These are phyloP conservation scores for Isoetes taiwanensis DNA, from an alignment of 75 land plant species.

Conservation along the genomic window DNA sequence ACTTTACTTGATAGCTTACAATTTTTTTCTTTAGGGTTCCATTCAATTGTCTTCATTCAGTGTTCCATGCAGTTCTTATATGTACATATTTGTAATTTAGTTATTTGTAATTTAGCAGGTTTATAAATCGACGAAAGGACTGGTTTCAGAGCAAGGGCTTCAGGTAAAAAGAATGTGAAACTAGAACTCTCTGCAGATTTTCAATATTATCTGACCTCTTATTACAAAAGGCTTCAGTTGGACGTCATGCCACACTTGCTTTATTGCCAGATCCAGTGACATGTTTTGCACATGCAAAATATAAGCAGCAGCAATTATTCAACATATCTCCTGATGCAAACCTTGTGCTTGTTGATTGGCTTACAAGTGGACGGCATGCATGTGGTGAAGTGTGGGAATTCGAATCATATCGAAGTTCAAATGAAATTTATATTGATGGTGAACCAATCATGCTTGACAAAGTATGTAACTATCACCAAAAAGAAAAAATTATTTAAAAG, in stretches of 20 bases:
- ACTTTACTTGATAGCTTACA: too few relatives aligned
- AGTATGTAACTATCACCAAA: not conserved
- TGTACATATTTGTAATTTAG: conserved; percentile 1
- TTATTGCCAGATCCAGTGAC: conserved; percentile 89
- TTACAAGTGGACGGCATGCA: conserved; percentile 84
- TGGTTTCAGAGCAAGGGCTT: conserved; percentile 50
- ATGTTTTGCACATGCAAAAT: conserved; percentile 68
- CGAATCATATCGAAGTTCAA: conserved; percentile 58
- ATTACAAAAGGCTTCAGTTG: conserved; percentile 54
- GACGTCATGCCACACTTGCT: conserved; percentile 44
- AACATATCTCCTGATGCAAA: conserved; percentile 42
- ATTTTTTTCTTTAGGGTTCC: too few relatives aligned
- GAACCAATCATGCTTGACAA: conserved; percentile 1
- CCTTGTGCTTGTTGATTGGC: conserved; percentile 81
- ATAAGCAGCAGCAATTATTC: conserved; percentile 63
- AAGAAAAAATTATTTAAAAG: not conserved
- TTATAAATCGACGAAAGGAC: conserved; percentile 11
- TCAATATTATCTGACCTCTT: not conserved
- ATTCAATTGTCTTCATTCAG: too few relatives aligned
- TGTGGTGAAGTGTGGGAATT: conserved; percentile 89
- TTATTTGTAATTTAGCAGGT: not conserved
- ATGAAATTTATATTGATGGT: conserved; percentile 51
- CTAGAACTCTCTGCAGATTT: not conserved
- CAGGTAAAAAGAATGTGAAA: too few relatives aligned
- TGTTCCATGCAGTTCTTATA: too few relatives aligned